A percentile compares a stretch with the other conserved stretches of the same genome.
phyloP scores from a whole-genome alignment of 2,329 filamentous ascomycete species.

The Colletotrichum cuscutae region DNA sequence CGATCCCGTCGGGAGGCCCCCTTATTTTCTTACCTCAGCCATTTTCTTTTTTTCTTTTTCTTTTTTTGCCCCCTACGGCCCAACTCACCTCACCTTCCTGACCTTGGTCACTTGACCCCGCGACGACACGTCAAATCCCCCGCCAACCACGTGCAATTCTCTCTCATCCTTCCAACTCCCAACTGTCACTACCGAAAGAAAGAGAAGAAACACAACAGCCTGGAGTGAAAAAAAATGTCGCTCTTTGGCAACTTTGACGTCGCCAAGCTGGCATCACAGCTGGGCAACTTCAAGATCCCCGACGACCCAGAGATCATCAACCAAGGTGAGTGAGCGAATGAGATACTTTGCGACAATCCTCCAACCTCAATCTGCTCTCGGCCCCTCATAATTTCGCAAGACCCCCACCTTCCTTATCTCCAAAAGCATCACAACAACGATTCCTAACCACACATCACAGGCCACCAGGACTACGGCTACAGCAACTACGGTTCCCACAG shows the following conservation, averaged over 20 bases:
- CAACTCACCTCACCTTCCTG: neutral
- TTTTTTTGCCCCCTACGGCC: neutral
- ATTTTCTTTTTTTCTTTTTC: neutral
- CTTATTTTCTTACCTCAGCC: neutral
- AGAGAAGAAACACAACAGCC: neutral
- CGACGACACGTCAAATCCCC: slow-evolving; percentile 4
- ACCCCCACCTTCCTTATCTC: neutral
- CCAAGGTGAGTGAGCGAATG: slow-evolving; percentile 35
- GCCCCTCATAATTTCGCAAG: neutral
- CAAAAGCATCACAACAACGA: neutral
- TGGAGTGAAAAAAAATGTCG: slow-evolving; percentile 6
- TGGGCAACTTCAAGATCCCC: slow-evolving; percentile 49
- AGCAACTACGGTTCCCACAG: slow-evolving; percentile 18
- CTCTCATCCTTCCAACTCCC: neutral
- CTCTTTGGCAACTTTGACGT: slow-evolving; percentile 38
- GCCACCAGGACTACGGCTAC: slow-evolving; percentile 31
- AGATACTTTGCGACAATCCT: neutral
- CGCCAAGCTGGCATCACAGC: slow-evolving; percentile 46
- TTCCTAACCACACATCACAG: neutral
- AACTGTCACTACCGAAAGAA: slow-evolving; percentile 24
- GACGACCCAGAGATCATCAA: slow-evolving; percentile 47
- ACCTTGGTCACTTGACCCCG: slow-evolving; percentile 24
- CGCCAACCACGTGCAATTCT: neutral
- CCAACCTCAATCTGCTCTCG: neutral
- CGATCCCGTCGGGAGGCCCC: neutral